These are phyloP conservation scores for Penicillium coffeae DNA, from an alignment of 495 filamentous ascomycete species.

Conservation along the genomic window DNA sequence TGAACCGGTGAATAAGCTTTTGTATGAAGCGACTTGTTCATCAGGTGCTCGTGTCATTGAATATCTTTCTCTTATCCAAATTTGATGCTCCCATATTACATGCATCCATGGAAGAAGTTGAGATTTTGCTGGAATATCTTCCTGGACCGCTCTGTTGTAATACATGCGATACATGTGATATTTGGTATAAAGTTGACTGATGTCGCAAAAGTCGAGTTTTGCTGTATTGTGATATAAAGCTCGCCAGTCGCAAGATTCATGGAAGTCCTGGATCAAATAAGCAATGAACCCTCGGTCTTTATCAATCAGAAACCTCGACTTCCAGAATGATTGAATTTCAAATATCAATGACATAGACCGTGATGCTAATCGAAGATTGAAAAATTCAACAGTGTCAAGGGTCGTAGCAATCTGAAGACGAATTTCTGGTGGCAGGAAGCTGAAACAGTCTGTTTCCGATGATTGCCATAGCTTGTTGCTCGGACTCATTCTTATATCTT, in stretches of 20 bases:
- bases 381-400: background rate
- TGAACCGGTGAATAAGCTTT: background rate
- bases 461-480: background rate
- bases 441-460: background rate
- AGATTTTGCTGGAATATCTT: no score
- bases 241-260: background rate
- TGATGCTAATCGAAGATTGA: background rate
- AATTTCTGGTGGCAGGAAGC: background rate
- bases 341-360: background rate
- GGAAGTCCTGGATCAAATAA: background rate
- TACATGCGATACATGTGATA: no score
- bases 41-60: background rate
- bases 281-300: background rate
- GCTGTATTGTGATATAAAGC: background rate
- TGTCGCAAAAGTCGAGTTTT: no score
- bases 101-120: background rate
- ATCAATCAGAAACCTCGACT: background rate
- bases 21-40: background rate
- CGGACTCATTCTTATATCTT: background rate
- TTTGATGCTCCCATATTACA: background rate
- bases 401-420: background rate
- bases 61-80: background rate
- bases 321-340: constrained; percentile 1
- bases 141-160: no score
- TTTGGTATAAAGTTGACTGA: no score